Base-by-base conservation (phyloP, 306 rosid genomes). In the Begonia loranthoides region DNA sequence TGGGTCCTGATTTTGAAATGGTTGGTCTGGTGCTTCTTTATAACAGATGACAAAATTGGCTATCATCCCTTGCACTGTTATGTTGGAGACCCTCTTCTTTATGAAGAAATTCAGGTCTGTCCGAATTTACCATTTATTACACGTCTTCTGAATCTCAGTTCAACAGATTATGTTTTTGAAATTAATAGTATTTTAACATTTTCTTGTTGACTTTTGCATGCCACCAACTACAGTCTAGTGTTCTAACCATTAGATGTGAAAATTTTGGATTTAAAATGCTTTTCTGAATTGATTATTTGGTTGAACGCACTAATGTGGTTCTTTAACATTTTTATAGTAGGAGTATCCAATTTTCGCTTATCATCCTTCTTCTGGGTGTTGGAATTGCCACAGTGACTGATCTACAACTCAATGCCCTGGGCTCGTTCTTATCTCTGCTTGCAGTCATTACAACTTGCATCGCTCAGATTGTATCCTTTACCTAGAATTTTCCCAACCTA, bases 391-490 rank as follows among this genome's bases (percentile, higher is more conserved):
- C 97, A 53, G 74, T 89, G 61, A 89, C 94, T 11, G 97, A 89
- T 71, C 76, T 89, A 70, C 97, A 89, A 75, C 82, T 89, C 52
- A 89, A 89, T 62, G 83, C 83, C 52, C 58, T 85, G 39, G 97
- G 97, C 52, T 77, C 84, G 67, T 58, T 73, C 82, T 66, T 89
- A 67, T 85, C 97, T 64, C 66, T 85, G 4, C 90, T 89, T 17
- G 97, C 97, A 8, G 74, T 89, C 68, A 65, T 85, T 66, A 85
- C 97, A 60, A 89, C 97, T 24, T 89, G 95, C 0, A 76, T 89
- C 70, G 95, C 97, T 63, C 97, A 89, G 65, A 89, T 89, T 74
- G 97, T 89, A 89, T 89, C 97, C 97, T 84, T 84, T 5, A 28
- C 36, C 36, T 28, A 28, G 36, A 28, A 28, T 28, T 28, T 28